A percentile compares a stretch with the other conserved stretches of the same genome.
Evolutionary conservation across 306 rosid genomes (phyloP).

Genomic region (Carpinus fangiana): DNA sequence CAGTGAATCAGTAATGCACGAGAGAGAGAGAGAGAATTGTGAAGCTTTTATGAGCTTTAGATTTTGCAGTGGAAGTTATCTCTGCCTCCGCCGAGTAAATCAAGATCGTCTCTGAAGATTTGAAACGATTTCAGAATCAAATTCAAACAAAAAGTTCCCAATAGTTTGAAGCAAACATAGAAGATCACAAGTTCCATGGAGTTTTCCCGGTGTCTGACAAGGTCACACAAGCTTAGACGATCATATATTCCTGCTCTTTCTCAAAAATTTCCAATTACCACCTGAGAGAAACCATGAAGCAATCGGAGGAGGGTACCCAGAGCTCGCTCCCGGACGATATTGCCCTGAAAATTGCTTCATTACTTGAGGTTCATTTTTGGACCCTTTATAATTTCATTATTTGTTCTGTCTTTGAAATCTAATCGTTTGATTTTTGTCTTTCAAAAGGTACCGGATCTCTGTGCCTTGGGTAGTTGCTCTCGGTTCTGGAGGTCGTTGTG

Average conservation of each 20-base stretch:
- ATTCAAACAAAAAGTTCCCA: no score
- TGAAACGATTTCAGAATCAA: no score
- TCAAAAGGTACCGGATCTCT: conserved; percentile 67
- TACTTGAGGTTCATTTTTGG: conserved; percentile 48
- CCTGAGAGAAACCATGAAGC: conserved; percentile 15
- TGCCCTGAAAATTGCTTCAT: conserved; percentile 61
- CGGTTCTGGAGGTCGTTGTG: conserved; percentile 63
- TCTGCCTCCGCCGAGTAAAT: no score
- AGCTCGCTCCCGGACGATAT: conserved; percentile 59
- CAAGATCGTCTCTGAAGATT: no score
- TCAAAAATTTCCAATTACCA: background rate
- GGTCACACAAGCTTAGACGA: background rate
- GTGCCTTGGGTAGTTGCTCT: conserved; percentile 73
- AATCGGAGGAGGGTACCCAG: conserved; percentile 17
- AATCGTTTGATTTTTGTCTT: background rate
- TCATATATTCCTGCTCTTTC: conserved; percentile 20
- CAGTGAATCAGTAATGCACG: no score
- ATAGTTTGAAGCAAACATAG: no score
- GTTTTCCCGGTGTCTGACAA: no score
- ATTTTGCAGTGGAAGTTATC: no score
- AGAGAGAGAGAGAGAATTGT: no score
- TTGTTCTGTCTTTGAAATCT: background rate
- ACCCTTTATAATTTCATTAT: background rate
- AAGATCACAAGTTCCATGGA: no score
- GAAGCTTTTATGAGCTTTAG: no score